Base-by-base conservation (phyloP, 2,329 filamentous ascomycete species). In the Ramularia endophylla region DNA sequence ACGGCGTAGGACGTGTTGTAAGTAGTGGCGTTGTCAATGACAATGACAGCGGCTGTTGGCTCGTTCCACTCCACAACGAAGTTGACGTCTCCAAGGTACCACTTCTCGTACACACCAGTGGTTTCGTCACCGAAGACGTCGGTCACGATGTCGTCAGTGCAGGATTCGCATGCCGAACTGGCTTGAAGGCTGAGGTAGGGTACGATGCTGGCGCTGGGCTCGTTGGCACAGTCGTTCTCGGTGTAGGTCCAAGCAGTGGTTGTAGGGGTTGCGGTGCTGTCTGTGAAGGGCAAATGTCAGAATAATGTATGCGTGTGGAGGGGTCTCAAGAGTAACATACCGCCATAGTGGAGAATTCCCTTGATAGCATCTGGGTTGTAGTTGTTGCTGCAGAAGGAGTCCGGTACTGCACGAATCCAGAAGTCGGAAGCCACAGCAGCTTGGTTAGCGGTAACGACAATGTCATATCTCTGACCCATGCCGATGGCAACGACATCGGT, bases 21-120 rank as follows among this genome's bases (percentile, higher is more conserved):
- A 0, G 55, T 55, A 2, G 57, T 60, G n/a, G n/a, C n/a, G 34
- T 55, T 52, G 27, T 61, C 58, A 18, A 60, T 49, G 12, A 62
- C 27, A 22, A 69, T 54, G 35, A 62, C 57, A 8, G 57, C 42
- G 0, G 68, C 53, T 0, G 66, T 67, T 8, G 67, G 66, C 34
- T 69, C 51, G 3, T 40, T 49, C 61, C 64, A 70, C 5, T 66
- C 53, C 5, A 60, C 55, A 1, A 57, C 29, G 56, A 70, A 65
- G 12, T 61, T 63, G 1, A 60, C 65, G 44, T 60, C 63, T 41
- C 62, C 62, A 8, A 70, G 51, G 31, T 56, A 61, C 67, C 66
- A 68, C 7, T 61, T 58, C 11, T n/a, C 12, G n/a, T 22, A 13
- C 13, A 11, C 5, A 11, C 1, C 3, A 5, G 3, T n/a, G 25